Conservation (phyloP, 495 filamentous ascomycete species). For the Hypoxylon perforatum region DNA sequence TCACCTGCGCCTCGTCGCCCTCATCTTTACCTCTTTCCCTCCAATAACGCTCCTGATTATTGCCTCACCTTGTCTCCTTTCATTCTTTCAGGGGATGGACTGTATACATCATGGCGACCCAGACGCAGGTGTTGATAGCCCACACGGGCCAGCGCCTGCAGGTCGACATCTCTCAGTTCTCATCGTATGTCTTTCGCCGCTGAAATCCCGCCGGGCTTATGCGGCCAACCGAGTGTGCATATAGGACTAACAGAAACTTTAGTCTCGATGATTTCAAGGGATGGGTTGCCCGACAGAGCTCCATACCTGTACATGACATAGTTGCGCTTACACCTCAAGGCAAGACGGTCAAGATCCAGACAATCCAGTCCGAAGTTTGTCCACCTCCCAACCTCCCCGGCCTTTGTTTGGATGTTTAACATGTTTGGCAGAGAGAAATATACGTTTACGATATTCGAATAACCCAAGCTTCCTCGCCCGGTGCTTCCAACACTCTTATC, state of each 20-base stretch:
- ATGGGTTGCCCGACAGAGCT: slow-evolving; percentile 73
- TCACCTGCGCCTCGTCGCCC: slow-evolving; percentile 2
- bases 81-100: slow-evolving; percentile 48
- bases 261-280: slow-evolving; percentile 73
- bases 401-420: not conserved
- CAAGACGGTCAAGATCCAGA: slow-evolving; percentile 80
- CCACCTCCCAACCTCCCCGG: not conserved
- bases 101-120: slow-evolving; percentile 66
- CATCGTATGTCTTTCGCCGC: slow-evolving; percentile 71
- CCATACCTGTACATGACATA: slow-evolving; percentile 75
- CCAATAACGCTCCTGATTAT: not conserved
- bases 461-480: slow-evolving; percentile 59
- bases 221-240: slow-evolving; percentile 22
- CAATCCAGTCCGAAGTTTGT: slow-evolving; percentile 78
- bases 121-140: slow-evolving; percentile 84
- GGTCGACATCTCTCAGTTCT: slow-evolving; percentile 74
- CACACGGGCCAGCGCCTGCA: slow-evolving; percentile 86
- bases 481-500: slow-evolving; percentile 51
- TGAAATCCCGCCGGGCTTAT: slow-evolving; percentile 7
- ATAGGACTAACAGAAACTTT: slow-evolving; percentile 21
- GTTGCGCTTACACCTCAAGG: slow-evolving; percentile 86
- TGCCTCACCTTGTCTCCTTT: slow-evolving; percentile 24
- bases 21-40: not conserved
- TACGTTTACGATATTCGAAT: slow-evolving; percentile 85
- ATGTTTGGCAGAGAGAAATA: slow-evolving; percentile 73